A percentile compares a stretch with the other conserved stretches of the same genome.
phyloP scores from a whole-genome alignment of 176 grass and related monocot species.

The Eleusine coracana region DNA sequence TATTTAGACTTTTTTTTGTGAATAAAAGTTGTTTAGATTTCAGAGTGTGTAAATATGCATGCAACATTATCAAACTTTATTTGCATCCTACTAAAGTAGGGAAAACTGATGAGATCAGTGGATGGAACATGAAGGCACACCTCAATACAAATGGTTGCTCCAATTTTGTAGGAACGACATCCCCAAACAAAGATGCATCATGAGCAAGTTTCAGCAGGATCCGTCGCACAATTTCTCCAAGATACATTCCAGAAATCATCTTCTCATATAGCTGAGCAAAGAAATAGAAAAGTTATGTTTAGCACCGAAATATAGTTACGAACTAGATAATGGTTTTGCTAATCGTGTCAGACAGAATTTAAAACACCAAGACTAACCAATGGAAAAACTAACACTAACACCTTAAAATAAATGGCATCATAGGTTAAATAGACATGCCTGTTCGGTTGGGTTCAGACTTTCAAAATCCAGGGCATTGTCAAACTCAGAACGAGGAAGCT shows the following conservation, averaged over 20 bases:
- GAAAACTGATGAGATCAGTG: not conserved
- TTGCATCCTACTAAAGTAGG: not conserved
- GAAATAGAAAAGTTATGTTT: slow-evolving; percentile 18
- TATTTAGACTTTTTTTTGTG: not conserved
- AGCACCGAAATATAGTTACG: slow-evolving; percentile 14
- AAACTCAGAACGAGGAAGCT: slow-evolving; percentile 73
- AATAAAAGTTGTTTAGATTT: not conserved
- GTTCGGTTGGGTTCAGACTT: slow-evolving; percentile 86
- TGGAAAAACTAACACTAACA: not conserved
- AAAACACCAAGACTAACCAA: not conserved
- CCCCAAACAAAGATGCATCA: slow-evolving; percentile 78
- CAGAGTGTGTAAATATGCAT: not conserved
- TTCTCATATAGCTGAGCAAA: slow-evolving; percentile 85
- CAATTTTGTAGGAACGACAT: slow-evolving; percentile 74
- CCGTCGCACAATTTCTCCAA: slow-evolving; percentile 89
- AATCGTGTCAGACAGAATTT: not conserved
- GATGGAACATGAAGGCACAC: slow-evolving; percentile 45
- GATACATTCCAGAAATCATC: slow-evolving; percentile 99
- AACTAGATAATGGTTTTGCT: not conserved
- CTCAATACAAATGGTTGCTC: slow-evolving; percentile 67
- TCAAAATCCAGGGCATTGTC: slow-evolving; percentile 73
- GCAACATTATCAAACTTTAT: not conserved
- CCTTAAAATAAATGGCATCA: not conserved
- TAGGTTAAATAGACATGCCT: slow-evolving; percentile 49
- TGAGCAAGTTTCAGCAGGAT: slow-evolving; percentile 75